phyloP scores from a whole-genome alignment of 495 filamentous ascomycete genomes.

The Bombardia bombarda region DNA sequence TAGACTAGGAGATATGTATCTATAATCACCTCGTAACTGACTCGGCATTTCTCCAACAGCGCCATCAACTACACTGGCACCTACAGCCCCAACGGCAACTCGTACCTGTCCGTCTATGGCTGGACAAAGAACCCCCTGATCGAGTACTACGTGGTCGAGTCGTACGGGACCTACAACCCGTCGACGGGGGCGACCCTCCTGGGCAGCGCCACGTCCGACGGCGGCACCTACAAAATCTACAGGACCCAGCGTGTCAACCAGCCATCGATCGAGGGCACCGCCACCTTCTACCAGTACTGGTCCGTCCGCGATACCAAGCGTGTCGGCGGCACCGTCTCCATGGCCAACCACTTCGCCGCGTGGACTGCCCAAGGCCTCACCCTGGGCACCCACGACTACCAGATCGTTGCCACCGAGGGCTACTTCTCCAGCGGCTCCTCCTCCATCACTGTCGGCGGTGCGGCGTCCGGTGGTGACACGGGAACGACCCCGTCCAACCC shows the following conservation, averaged over 20 bases:
- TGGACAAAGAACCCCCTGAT: slow-evolving; percentile 49
- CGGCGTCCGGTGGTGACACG: background rate
- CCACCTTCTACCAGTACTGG: slow-evolving; percentile 53
- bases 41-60: slow-evolving; percentile 42
- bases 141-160: slow-evolving; percentile 56
- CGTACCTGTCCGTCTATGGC: slow-evolving; percentile 52
- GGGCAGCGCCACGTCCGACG: slow-evolving; percentile 52
- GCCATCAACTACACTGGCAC: slow-evolving; percentile 45
- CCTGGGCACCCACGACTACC: slow-evolving; percentile 48
- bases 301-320: slow-evolving; percentile 40
- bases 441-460: slow-evolving; percentile 36
- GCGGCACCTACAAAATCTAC: slow-evolving; percentile 58
- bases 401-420: slow-evolving; percentile 53
- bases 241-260: slow-evolving; percentile 49
- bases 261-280: slow-evolving; percentile 48
- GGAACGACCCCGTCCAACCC: background rate
- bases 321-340: slow-evolving; percentile 35
- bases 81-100: slow-evolving; percentile 43
- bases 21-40: background rate
- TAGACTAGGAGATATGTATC: background rate
- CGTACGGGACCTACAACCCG: slow-evolving; percentile 50
- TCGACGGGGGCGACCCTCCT: slow-evolving; percentile 36
- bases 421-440: slow-evolving; percentile 47
- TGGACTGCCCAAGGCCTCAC: slow-evolving; percentile 43
- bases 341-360: slow-evolving; percentile 51